Conservation (phyloP, 371 early-diverging fungal species). For the Cladochytrium tenue region DNA sequence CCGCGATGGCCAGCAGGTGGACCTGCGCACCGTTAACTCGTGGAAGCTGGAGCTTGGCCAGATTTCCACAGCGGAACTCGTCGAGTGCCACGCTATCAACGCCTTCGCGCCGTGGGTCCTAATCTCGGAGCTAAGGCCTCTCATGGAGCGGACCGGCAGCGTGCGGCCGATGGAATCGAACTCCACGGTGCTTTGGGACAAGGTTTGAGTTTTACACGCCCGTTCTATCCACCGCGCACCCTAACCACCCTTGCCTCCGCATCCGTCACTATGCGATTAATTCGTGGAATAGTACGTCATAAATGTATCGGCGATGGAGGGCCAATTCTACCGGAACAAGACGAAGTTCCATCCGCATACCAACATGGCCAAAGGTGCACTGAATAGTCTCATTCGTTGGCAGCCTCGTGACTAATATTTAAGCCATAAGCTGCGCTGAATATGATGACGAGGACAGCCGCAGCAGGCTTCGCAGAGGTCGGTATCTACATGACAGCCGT, state of each 20-base stretch:
- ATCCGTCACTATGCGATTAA: too few relatives aligned
- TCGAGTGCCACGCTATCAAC: conserved; percentile 55
- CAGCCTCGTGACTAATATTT: neutral
- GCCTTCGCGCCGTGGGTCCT: conserved; percentile 51
- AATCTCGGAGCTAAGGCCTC: conserved; percentile 40
- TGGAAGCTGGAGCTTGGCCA: conserved; percentile 47
- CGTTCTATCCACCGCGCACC: too few relatives aligned
- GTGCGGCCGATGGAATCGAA: too few relatives aligned
- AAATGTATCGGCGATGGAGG: conserved; percentile 53
- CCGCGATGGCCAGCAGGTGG: conserved; percentile 52
- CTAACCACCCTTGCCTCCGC: too few relatives aligned
- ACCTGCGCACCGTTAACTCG: conserved; percentile 41
- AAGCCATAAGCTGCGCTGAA: conserved; percentile 30
- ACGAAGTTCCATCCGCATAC: conserved; percentile 46
- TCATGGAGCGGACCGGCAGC: conserved; percentile 12
- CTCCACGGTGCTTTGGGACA: too few relatives aligned
- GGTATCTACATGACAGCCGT: conserved; percentile 51
- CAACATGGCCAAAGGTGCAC: conserved; percentile 42
- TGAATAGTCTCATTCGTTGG: neutral
- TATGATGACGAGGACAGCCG: conserved; percentile 52
- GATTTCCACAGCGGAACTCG: conserved; percentile 45
- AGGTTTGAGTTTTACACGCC: too few relatives aligned
- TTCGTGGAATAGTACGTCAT: conserved; percentile 35
- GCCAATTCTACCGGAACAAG: conserved; percentile 51
- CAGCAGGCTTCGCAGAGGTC: conserved; percentile 32